Percentiles rank a stretch among this genome's conserved stretches.
These are phyloP conservation scores for Lichtheimia ornata DNA, from an alignment of 371 early-diverging fungal species.

Conservation along the genomic window DNA sequence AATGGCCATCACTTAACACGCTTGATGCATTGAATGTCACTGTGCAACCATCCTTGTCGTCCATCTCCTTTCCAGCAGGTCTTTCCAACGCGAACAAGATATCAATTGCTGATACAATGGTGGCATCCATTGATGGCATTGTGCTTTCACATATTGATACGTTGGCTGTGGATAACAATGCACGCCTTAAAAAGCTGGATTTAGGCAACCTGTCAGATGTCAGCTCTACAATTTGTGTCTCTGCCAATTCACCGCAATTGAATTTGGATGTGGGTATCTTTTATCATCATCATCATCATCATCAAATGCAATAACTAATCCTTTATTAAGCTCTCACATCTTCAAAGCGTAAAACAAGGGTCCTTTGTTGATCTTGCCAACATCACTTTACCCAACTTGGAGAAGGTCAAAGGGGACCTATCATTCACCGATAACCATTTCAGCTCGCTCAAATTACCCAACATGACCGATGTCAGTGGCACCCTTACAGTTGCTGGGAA, in stretches of 20 bases:
- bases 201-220: slow-evolving; percentile 32
- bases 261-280: slow-evolving; percentile 34
- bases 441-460: slow-evolving; percentile 30
- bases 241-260: slow-evolving; percentile 46
- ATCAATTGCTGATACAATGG: slow-evolving; percentile 42
- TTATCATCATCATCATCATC: slow-evolving; percentile 22
- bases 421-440: slow-evolving; percentile 52
- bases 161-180: slow-evolving; percentile 51
- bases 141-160: slow-evolving; percentile 27
- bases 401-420: slow-evolving; percentile 41
- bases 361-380: slow-evolving; percentile 43
- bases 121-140: slow-evolving; percentile 44
- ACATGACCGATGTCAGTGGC: slow-evolving; percentile 41
- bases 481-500: slow-evolving; percentile 54
- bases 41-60: slow-evolving; percentile 42
- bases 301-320: background rate
- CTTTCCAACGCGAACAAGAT: slow-evolving; percentile 38
- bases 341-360: slow-evolving; percentile 29
- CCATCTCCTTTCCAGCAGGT: slow-evolving; percentile 39
- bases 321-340: slow-evolving; percentile 22
- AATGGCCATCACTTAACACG: slow-evolving; percentile 33
- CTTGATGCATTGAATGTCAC: slow-evolving; percentile 38
- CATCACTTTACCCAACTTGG: slow-evolving; percentile 30
- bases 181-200: slow-evolving; percentile 42
- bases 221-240: slow-evolving; percentile 31